phyloP scores from a whole-genome alignment of 164 flowering plant genomes.

The Liriodendron chinense region DNA sequence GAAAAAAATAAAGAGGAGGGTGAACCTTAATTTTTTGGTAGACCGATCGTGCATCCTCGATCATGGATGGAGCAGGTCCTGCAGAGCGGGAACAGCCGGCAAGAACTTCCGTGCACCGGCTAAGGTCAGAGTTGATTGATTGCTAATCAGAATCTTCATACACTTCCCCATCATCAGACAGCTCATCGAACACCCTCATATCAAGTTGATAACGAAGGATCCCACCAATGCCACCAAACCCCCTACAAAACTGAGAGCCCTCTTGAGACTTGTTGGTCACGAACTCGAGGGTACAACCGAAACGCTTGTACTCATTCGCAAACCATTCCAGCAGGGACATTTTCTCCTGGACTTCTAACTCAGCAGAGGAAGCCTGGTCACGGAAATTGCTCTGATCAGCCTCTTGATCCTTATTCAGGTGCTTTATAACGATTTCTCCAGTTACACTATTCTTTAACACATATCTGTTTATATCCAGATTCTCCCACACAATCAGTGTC shows the following conservation, averaged over 20 bases:
- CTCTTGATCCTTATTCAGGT: slow-evolving; percentile 16
- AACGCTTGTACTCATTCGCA: slow-evolving; percentile 15
- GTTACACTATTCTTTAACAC: slow-evolving; percentile 7
- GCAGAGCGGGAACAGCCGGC: slow-evolving; percentile 1
- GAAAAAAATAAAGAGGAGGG: too few species aligned
- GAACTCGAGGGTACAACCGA: slow-evolving; percentile 13
- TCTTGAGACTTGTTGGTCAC: slow-evolving; percentile 19
- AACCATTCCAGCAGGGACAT: slow-evolving; percentile 15
- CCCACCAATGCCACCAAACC: slow-evolving; percentile 18
- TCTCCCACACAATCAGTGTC: slow-evolving; percentile 16
- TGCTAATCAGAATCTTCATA: slow-evolving; percentile 16
- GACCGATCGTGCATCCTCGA: not conserved
- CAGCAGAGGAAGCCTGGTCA: slow-evolving; percentile 4
- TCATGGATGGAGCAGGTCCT: not conserved
- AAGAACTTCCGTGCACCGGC: not conserved
- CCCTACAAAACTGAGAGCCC: slow-evolving; percentile 19
- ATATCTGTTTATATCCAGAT: slow-evolving; percentile 13
- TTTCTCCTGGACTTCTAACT: slow-evolving; percentile 17
- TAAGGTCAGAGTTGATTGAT: not conserved
- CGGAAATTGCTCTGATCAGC: slow-evolving; percentile 13
- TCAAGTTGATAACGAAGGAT: slow-evolving; percentile 19
- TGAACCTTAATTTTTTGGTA: not conserved
- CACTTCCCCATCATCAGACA: slow-evolving; percentile 13
- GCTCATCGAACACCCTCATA: slow-evolving; percentile 14
- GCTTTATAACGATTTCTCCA: slow-evolving; percentile 13